Evolutionary conservation across 2,329 filamentous ascomycete genomes (phyloP).

Genomic region (Ophiostoma perfectum): DNA sequence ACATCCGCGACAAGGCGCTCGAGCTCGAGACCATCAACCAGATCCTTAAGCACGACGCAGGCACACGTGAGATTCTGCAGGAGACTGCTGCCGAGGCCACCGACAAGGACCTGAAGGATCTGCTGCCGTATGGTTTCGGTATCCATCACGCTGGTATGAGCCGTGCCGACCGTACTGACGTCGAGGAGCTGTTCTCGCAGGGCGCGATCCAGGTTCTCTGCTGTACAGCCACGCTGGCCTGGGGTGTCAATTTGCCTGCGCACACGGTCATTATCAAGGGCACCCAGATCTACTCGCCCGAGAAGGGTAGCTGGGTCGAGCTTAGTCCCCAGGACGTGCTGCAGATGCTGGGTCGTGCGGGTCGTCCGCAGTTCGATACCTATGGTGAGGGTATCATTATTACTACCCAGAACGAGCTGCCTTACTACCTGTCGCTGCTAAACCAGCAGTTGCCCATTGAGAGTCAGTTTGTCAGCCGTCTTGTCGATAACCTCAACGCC

Average conservation of each 20-base stretch:
- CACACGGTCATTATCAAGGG: constrained; percentile 99
- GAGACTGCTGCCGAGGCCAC: constrained; percentile 78
- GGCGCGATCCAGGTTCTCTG: constrained; percentile 92
- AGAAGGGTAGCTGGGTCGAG: constrained; percentile 98
- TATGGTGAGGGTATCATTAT: constrained; percentile 99
- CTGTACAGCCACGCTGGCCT: constrained; percentile 94
- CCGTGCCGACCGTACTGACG: constrained; percentile 86
- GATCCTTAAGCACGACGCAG: constrained; percentile 87
- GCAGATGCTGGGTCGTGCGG: constrained; percentile 97
- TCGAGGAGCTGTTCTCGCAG: constrained; percentile 89
- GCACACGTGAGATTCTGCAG: constrained; percentile 78
- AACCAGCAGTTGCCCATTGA: constrained; percentile 98
- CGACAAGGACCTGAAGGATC: constrained; percentile 84
- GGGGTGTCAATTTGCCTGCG: constrained; percentile 96
- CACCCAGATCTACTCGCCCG: constrained; percentile 94
- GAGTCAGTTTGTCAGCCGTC: constrained; percentile 85
- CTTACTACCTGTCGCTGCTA: constrained; percentile 92
- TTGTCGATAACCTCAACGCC: constrained; percentile 94
- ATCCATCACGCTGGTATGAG: constrained; percentile 99
- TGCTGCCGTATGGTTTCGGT: constrained; percentile 92
- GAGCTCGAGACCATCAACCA: constrained; percentile 96
- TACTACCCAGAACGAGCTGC: constrained; percentile 88
- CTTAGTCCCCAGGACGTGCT: constrained; percentile 94
- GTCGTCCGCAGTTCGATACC: constrained; percentile 92
- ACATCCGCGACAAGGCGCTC: constrained; percentile 93